These are phyloP conservation scores for Backusella australiensis DNA, from an alignment of 192 early-diverging fungal species.

Conservation along the genomic window DNA sequence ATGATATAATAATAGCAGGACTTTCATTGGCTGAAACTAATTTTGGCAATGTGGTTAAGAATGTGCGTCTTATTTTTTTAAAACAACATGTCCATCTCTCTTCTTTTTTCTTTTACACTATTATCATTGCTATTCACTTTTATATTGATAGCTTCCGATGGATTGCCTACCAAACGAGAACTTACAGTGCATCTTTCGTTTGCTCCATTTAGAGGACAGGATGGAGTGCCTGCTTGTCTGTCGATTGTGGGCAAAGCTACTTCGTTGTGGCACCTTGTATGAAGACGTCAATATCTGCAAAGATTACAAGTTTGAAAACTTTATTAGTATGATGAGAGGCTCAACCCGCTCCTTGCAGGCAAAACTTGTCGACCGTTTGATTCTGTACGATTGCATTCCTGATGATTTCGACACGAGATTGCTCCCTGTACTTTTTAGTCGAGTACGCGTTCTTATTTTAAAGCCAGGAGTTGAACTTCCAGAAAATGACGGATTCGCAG, in stretches of 20 bases:
- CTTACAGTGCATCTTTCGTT: background rate
- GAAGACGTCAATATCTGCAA: background rate
- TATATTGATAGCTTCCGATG: background rate
- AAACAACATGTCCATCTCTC: background rate
- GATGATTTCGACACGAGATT: too few species aligned
- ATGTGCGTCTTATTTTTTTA: too few species aligned
- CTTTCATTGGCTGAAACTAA: background rate
- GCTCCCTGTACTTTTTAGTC: too few species aligned
- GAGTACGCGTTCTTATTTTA: too few species aligned
- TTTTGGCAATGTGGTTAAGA: background rate
- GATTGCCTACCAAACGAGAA: background rate
- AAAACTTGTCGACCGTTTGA: too few species aligned
- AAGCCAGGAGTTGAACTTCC: too few species aligned
- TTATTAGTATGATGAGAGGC: background rate
- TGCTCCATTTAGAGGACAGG: background rate
- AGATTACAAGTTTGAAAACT: background rate
- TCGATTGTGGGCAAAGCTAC: background rate
- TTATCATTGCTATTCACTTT: background rate
- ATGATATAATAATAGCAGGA: background rate
- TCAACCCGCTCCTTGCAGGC: too few species aligned
- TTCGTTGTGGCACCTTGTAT: background rate
- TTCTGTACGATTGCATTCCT: too few species aligned
- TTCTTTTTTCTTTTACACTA: background rate
- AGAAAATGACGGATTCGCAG: too few species aligned
- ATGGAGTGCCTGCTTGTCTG: background rate